These are phyloP conservation scores for Papiliotrema terrestris DNA, from an alignment of 1,284 basidiomycete species.

Conservation along the genomic window DNA sequence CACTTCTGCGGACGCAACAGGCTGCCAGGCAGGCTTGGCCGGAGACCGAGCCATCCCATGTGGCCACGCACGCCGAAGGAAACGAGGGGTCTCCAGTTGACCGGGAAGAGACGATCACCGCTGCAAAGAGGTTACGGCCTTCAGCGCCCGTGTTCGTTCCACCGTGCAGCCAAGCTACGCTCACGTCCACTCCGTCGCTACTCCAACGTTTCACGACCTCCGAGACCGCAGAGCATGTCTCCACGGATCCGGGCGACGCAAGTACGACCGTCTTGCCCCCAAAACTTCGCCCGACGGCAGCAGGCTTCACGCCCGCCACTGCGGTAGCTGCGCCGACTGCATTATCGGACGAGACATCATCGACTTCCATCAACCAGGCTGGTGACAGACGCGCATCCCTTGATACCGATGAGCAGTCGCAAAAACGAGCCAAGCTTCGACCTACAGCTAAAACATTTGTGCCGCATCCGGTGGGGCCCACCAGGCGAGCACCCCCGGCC, in stretches of 20 bases:
- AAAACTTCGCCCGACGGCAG: not conserved
- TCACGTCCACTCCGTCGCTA: no score
- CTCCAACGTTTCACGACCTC: no score
- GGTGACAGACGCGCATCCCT: no score
- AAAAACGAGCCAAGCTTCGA: not conserved
- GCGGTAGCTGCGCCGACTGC: no score
- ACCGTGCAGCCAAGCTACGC: no score
- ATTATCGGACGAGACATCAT: no score
- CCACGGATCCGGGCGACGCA: not conserved
- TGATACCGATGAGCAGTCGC: not conserved
- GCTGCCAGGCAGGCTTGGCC: no score
- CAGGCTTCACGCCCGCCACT: no score
- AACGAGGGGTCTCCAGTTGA: not conserved
- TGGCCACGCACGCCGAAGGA: no score
- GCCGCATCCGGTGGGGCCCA: not conserved
- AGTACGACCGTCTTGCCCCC: no score
- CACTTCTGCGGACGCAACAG: not conserved
- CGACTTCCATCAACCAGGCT: no score
- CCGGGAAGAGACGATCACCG: not conserved
- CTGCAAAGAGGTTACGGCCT: not conserved
- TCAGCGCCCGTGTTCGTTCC: not conserved
- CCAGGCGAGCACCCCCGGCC: not conserved
- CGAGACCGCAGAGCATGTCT: not conserved
- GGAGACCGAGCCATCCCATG: no score
- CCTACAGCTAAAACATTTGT: not conserved